Base-by-base conservation (phyloP, 768 basidiomycete species). In the Leccinum longicurvipes region DNA sequence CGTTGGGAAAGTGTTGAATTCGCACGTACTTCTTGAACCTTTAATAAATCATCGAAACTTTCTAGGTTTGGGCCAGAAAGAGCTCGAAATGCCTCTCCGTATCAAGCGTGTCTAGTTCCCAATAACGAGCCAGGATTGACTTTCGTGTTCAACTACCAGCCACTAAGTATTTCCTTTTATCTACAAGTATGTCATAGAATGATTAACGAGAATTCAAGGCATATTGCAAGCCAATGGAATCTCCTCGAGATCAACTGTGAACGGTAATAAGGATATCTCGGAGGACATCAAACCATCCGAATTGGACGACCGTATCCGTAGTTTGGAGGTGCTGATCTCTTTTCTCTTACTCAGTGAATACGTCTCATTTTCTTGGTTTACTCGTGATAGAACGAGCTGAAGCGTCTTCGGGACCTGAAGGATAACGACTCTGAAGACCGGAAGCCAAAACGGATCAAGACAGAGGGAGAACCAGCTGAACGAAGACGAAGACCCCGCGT, bases 71-170 rank as follows among this genome's bases (percentile, higher is more conserved):
- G 56, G 15, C 50, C 52, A 14, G 52, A 53, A 42, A 47, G 2
- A 14, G n/a, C 15, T 8, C 45, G 31, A 29, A 0, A 0, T 14
- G 15, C 0, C 8, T 0, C 0, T 15, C 17, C 9, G 7, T 19
- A 21, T 19, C 19, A 0, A 2, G 2, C 1, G 6, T 4, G 1
- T 21, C 4, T 60, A 19, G 17, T 44, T 1, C 47, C 44, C 17
- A 49, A 59, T 21, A 3, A 39, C 24, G 49, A 53, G 17, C 66
- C 52, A n/a, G 0, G 3, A 6, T 10, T 61, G 21, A 29, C 49
- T 10, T 65, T 65, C 17, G 56, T 63, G 41, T 67, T 67, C 56
- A 60, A 60, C 42, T 61, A 61, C 28, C 47, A 29, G n/a, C 58
- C 61, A 9, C 56, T 65, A 1, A 36, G 63, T 57, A 54, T 25